Evolutionary conservation across 345 rosid species (phyloP), one percentile per base, ranked within the genome.

Genomic region (Noccaea caerulescens): DNA sequence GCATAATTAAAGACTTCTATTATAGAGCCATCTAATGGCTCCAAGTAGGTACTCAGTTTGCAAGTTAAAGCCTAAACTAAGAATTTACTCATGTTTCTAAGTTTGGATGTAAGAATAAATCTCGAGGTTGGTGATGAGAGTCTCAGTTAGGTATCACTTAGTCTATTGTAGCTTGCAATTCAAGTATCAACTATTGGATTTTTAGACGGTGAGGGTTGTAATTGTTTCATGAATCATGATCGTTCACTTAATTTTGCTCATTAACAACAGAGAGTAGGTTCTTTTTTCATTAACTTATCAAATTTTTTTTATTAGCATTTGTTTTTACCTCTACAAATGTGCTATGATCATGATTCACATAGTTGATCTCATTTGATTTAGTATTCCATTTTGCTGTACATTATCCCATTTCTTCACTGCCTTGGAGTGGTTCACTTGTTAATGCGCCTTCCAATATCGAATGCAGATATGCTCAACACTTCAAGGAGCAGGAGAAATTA

Each of bases 381-480:
- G 14, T 43, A 6, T 43, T 16, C 16, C 12, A 7, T 43, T 43
- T 11, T 1, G 3, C 42, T 38, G 42, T 38, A 45, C 10, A 18
- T 47, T 47, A 47, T 47, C 8, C 52, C 1, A 8, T 13, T 47
- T 47, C 9, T 56, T 56, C n/a, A 34, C 27, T 56, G 43, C 23
- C n/a, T 58, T 57, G 4, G n/a, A 33, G 49, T 63, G 18, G 20
- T 14, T 63, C 14, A 18, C 30, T 64, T 47, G 44, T 49, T 64
- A 20, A 49, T 11, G 58, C 12, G 12, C 18, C 44, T 20, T 49
- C 46, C 8, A 32, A 18, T 47, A 36, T 50, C n/a, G 8, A 36
- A 37, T 37, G 36, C 69, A 62, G 42, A 18, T 62, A 62, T 62
- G 67, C 54, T 43, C 67, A 53, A 53, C 38, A 66, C 39, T 41